A percentile compares a stretch with the other conserved stretches of the same genome.
Conservation (phyloP, 768 basidiomycete species). For the Sporobolomyces pararoseus region DNA sequence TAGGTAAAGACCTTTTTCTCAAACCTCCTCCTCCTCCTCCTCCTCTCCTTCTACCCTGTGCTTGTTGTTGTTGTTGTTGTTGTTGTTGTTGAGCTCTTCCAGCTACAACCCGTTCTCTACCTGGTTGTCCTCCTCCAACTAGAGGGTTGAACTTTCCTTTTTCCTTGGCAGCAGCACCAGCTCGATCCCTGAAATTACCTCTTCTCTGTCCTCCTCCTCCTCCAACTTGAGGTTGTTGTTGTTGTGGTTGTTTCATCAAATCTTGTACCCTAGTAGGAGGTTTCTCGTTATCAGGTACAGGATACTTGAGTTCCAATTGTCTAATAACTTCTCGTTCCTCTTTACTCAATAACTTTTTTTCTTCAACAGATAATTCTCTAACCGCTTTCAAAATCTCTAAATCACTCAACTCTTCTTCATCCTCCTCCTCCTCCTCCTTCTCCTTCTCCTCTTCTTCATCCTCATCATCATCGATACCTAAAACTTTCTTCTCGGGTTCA, state of each 20-base stretch:
- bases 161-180: neutral
- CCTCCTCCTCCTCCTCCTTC: neutral
- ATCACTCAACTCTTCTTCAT: neutral
- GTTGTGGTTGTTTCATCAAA: no score
- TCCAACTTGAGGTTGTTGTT: neutral
- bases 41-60: neutral
- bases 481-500: neutral
- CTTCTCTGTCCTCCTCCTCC: neutral
- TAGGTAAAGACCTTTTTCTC: neutral
- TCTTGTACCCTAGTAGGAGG: neutral
- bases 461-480: neutral
- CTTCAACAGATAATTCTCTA: neutral
- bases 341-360: neutral
- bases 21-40: no score
- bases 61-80: neutral
- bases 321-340: conserved; percentile 3
- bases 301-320: neutral
- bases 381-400: conserved; percentile 4
- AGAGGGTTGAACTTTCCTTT: neutral
- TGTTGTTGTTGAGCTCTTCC: neutral
- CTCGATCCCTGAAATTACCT: neutral
- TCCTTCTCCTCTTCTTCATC: neutral
- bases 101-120: neutral
- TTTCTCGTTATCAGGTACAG: neutral
- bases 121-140: neutral